Conservation (phyloP, 2,329 filamentous ascomycete genomes). For the Venturia asperata region DNA sequence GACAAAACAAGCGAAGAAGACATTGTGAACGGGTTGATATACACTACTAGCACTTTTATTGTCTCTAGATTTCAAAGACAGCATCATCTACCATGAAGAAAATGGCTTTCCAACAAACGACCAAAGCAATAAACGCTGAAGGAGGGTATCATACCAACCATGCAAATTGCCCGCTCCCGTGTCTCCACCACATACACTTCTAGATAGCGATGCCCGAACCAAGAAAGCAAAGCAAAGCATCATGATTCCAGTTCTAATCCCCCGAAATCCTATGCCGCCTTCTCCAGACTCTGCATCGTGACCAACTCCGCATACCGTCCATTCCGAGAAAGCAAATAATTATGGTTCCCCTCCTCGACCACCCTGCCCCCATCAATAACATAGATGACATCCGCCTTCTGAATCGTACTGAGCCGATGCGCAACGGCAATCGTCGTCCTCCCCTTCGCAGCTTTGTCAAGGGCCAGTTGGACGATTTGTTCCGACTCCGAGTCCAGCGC, state of each 20-base stretch:
- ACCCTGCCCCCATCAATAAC: slow-evolving; percentile 89
- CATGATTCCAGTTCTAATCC: neutral
- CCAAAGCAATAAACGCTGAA: neutral
- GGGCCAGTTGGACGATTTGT: slow-evolving; percentile 70
- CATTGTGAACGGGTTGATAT: too few species aligned
- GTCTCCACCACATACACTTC: too few species aligned
- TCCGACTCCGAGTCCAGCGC: slow-evolving; percentile 59
- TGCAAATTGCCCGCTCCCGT: slow-evolving; percentile 1
- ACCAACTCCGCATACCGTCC: slow-evolving; percentile 74
- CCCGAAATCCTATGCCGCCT: slow-evolving; percentile 25
- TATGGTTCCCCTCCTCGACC: slow-evolving; percentile 81
- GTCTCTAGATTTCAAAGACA: neutral
- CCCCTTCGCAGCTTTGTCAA: slow-evolving; percentile 75
- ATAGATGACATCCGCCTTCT: slow-evolving; percentile 90
- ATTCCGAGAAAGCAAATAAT: slow-evolving; percentile 41
- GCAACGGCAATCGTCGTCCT: slow-evolving; percentile 93
- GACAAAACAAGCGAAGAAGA: neutral
- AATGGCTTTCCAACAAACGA: neutral
- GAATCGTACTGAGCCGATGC: slow-evolving; percentile 84
- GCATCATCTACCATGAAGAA: neutral
- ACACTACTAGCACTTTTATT: neutral
- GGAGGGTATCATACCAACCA: neutral
- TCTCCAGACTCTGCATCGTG: slow-evolving; percentile 70
- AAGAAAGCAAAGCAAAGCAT: neutral
- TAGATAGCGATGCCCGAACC: neutral